A percentile compares a stretch with the other conserved stretches of the same genome.
phyloP scores from a whole-genome alignment of 169 alveolate species.

The Toxoplasma gondii region DNA sequence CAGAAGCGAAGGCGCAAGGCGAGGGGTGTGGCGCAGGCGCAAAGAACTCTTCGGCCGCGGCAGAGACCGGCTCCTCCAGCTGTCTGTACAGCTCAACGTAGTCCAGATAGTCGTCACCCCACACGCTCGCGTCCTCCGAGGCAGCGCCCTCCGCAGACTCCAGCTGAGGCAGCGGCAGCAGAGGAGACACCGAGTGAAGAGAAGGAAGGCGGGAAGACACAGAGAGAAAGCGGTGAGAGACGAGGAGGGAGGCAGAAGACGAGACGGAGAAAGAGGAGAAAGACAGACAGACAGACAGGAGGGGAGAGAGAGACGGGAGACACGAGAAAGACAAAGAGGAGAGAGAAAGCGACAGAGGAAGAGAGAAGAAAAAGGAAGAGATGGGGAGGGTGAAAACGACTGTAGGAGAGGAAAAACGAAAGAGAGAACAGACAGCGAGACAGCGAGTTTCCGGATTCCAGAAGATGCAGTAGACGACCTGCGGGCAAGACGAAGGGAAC shows the following conservation, averaged over 20 bases:
- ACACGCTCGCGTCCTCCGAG: not conserved
- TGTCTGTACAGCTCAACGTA: not conserved
- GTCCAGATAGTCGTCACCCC: constrained; percentile 23
- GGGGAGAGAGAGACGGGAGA: too few species aligned
- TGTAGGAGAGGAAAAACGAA: not conserved
- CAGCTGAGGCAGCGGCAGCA: not conserved
- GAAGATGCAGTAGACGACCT: too few species aligned
- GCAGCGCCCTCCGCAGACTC: not conserved
- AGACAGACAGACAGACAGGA: too few species aligned
- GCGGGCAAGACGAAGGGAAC: not conserved
- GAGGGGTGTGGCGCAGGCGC: not conserved
- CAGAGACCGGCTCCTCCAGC: not conserved
- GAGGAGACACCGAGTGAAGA: not conserved
- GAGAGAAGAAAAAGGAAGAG: not conserved
- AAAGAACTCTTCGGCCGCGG: not conserved
- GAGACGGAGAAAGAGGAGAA: too few species aligned
- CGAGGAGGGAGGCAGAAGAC: too few species aligned
- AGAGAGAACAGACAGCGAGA: not conserved
- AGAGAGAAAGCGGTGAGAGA: too few species aligned
- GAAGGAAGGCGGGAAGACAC: too few species aligned
- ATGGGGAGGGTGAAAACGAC: not conserved
- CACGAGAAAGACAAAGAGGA: too few species aligned
- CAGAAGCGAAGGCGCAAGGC: not conserved
- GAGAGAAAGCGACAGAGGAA: too few species aligned
- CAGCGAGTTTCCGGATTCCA: not conserved